These are phyloP conservation scores for Lathyrus aphaca DNA, from an alignment of 306 rosid species.

Conservation along the genomic window DNA sequence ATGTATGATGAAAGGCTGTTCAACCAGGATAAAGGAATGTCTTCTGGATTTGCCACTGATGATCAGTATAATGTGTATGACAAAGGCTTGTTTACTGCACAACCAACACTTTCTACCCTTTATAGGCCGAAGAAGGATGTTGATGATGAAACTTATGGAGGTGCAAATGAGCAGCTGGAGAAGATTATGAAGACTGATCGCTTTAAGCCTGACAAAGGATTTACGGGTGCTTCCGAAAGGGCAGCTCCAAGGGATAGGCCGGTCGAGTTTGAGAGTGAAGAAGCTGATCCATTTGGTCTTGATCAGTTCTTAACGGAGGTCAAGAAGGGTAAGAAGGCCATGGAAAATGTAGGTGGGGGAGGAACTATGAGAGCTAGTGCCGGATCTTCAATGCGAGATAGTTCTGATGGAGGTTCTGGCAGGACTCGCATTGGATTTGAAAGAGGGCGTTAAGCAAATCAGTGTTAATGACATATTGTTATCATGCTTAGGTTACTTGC, in stretches of 20 bases:
- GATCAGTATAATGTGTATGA: conserved; percentile 95
- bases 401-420: conserved; percentile 76
- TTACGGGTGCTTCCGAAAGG: conserved; percentile 74
- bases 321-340: conserved; percentile 83
- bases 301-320: conserved; percentile 86
- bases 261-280: conserved; percentile 87
- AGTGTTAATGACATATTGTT: not conserved
- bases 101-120: conserved; percentile 82
- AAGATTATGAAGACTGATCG: conserved; percentile 92
- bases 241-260: conserved; percentile 78
- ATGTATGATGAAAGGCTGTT: conserved; percentile 92
- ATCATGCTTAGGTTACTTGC: not conserved
- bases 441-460: conserved; percentile 61
- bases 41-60: conserved; percentile 86
- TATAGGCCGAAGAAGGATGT: conserved; percentile 88
- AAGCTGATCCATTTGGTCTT: conserved; percentile 92
- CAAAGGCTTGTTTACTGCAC: conserved; percentile 76
- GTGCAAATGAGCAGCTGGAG: conserved; percentile 89
- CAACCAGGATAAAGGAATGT: conserved; percentile 92
- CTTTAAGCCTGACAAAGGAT: conserved; percentile 82
- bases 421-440: conserved; percentile 86
- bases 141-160: conserved; percentile 76
- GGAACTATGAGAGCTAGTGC: conserved; percentile 92
- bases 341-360: conserved; percentile 72
- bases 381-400: conserved; percentile 80